These are phyloP conservation scores for Scedosporium apiospermum DNA, from an alignment of 2,329 filamentous ascomycete species.

Conservation along the genomic window DNA sequence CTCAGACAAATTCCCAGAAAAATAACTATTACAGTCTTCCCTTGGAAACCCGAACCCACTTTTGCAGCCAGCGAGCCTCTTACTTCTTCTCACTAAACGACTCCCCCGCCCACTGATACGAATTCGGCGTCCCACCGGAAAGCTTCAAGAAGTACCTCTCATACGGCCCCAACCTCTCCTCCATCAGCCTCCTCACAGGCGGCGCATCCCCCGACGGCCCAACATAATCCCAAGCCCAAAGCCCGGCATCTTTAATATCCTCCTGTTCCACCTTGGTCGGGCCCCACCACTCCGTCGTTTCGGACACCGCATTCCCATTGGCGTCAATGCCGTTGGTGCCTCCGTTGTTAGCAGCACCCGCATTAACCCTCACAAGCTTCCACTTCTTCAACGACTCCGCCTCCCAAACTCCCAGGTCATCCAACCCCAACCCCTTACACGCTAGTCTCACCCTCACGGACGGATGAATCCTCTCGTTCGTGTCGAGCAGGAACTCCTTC, in stretches of 20 bases:
- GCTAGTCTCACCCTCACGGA: slow-evolving; percentile 44
- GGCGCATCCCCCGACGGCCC: slow-evolving; percentile 33
- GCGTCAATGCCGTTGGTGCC: neutral
- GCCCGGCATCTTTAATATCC: slow-evolving; percentile 18
- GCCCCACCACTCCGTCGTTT: neutral
- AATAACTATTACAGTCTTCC: neutral
- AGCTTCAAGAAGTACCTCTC: slow-evolving; percentile 38
- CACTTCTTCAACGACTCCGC: slow-evolving; percentile 35
- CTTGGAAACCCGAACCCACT: neutral
- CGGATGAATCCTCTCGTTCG: slow-evolving; percentile 46
- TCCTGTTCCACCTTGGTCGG: slow-evolving; percentile 2
- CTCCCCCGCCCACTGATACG: slow-evolving; percentile 8
- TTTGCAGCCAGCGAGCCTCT: neutral
- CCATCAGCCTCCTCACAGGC: slow-evolving; percentile 32
- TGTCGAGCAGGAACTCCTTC: slow-evolving; percentile 34
- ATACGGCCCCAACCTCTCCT: slow-evolving; percentile 44
- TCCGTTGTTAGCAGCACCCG: neutral
- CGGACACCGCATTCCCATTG: neutral
- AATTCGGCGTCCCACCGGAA: slow-evolving; percentile 31
- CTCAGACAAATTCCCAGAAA: neutral
- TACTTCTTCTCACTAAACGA: slow-evolving; percentile 26
- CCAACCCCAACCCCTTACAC: slow-evolving; percentile 37
- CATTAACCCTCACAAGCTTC: slow-evolving; percentile 25
- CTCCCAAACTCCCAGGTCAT: slow-evolving; percentile 37
- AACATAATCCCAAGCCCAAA: slow-evolving; percentile 47